Conservation (phyloP, 1,139 yeast species). For the Pichia sp. region DNA sequence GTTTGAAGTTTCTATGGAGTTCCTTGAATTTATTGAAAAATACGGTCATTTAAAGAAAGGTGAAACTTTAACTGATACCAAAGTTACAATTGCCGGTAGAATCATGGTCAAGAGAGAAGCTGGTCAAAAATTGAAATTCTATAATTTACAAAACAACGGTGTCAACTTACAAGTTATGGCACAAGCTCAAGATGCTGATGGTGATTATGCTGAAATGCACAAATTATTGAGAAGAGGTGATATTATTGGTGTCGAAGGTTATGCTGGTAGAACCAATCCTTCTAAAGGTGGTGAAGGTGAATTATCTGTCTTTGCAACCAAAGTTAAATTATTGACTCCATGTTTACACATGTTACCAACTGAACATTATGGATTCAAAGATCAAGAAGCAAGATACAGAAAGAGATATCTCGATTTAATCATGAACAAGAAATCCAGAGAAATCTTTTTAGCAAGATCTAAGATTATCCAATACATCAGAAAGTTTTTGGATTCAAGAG, state of each 20-base stretch:
- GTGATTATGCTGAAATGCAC: conserved; percentile 70
- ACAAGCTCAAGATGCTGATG: conserved; percentile 76
- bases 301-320: conserved; percentile 79
- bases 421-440: conserved; percentile 64
- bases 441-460: conserved; percentile 79
- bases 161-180: conserved; percentile 87
- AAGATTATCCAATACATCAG: conserved; percentile 85
- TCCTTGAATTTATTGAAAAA: conserved; percentile 67
- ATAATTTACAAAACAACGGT: conserved; percentile 91
- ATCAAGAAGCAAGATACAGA: conserved; percentile 95
- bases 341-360: conserved; percentile 98
- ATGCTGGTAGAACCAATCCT: conserved; percentile 95
- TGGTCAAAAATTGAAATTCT: conserved; percentile 90
- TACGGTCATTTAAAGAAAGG: conserved; percentile 71
- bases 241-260: conserved; percentile 90
- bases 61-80: conserved; percentile 66
- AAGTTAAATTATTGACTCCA: conserved; percentile 80
- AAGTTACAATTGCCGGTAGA: conserved; percentile 83
- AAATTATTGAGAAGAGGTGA: conserved; percentile 94
- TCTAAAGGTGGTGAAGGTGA: conserved; percentile 99
- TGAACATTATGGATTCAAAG: conserved; percentile 96
- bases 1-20: conserved; percentile 59
- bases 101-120: conserved; percentile 94
- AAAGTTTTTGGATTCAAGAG: conserved; percentile 75
- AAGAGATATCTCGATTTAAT: conserved; percentile 90